A percentile compares a stretch with the other conserved stretches of the same genome.
Evolutionary conservation across 805 yeast genomes (phyloP).

Genomic region (Wickerhamiella qilinensis): DNA sequence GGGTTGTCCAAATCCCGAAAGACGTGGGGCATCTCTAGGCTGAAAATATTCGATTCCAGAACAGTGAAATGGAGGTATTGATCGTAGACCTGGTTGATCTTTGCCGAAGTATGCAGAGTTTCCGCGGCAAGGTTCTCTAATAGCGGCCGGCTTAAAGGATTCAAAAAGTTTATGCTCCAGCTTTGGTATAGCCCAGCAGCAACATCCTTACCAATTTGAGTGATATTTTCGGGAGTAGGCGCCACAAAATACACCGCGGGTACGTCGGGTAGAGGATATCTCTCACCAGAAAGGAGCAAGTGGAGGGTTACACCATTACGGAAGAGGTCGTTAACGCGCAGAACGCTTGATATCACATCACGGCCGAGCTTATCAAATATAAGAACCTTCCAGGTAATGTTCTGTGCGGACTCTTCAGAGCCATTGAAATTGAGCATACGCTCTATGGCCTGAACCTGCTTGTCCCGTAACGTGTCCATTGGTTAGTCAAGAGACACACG

Average conservation of each 20-base stretch:
- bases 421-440: constrained; percentile 75
- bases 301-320: constrained; percentile 89
- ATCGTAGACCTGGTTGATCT: constrained; percentile 79
- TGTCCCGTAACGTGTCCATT: constrained; percentile 15
- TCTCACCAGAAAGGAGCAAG: constrained; percentile 46
- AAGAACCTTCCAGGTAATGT: constrained; percentile 64
- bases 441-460: constrained; percentile 37
- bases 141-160: constrained; percentile 57
- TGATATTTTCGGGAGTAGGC: constrained; percentile 67
- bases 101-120: constrained; percentile 47
- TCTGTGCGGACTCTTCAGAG: constrained; percentile 24
- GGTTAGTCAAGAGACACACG: not conserved
- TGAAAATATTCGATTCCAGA: constrained; percentile 81
- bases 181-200: constrained; percentile 60
- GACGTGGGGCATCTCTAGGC: constrained; percentile 49
- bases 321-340: constrained; percentile 79
- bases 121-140: constrained; percentile 82
- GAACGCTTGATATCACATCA: constrained; percentile 74
- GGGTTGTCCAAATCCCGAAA: constrained; percentile 61
- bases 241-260: constrained; percentile 86
- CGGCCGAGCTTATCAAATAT: constrained; percentile 71
- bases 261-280: constrained; percentile 84
- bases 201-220: constrained; percentile 54
- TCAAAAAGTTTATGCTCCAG: constrained; percentile 73
- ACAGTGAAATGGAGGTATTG: constrained; percentile 87